Percentiles rank a stretch among this genome's conserved stretches.
Conservation (phyloP, 2,329 filamentous ascomycete genomes). For the Ceratocystis cubensis region DNA sequence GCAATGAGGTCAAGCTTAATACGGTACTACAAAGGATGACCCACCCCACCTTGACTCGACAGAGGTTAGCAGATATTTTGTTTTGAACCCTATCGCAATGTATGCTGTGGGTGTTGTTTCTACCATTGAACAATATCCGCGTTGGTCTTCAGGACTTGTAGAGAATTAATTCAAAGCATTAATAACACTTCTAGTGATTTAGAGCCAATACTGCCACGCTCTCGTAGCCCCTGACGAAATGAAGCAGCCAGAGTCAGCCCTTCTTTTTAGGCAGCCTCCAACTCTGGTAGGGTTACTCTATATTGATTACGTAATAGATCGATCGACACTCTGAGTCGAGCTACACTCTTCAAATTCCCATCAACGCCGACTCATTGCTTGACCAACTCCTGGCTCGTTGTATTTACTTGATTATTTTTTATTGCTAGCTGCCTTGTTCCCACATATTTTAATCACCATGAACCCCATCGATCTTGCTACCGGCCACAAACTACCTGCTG, state of each 20-base stretch:
- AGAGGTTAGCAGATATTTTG: too few species aligned
- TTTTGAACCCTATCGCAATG: too few species aligned
- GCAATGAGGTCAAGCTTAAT: constrained; percentile 6
- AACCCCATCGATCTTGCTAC: constrained; percentile 59
- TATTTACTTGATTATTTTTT: not conserved
- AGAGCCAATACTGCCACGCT: too few species aligned
- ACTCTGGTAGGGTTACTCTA: not conserved
- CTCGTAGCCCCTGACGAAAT: not conserved
- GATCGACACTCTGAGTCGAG: too few species aligned
- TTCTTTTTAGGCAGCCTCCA: not conserved
- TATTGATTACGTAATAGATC: not conserved
- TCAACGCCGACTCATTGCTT: not conserved
- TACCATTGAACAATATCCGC: too few species aligned
- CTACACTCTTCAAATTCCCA: not conserved
- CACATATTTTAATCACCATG: constrained; percentile 32
- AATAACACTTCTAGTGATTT: too few species aligned
- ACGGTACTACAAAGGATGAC: not conserved
- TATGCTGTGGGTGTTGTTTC: too few species aligned
- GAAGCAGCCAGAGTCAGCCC: not conserved
- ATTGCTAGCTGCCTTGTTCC: not conserved
- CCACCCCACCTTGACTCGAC: not conserved
- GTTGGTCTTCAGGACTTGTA: too few species aligned
- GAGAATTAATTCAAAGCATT: too few species aligned
- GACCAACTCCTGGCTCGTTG: not conserved
- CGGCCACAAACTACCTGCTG: constrained; percentile 51